Conservation (phyloP, 768 basidiomycete species). For the Gymnopilus dilepis region DNA sequence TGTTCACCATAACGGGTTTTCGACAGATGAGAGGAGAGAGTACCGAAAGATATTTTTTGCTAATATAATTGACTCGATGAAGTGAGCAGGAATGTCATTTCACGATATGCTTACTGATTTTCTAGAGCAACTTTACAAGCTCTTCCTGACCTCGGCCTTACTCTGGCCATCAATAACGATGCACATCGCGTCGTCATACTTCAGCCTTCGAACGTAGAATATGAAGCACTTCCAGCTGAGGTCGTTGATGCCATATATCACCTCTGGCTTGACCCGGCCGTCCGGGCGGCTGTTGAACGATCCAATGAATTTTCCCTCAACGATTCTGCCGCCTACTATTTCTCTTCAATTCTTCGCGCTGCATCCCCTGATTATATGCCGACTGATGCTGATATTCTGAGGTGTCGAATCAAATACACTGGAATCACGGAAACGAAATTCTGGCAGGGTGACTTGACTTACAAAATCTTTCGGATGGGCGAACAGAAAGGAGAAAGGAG, state of each 20-base stretch:
- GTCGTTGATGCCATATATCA: slow-evolving; percentile 78
- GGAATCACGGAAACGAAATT: slow-evolving; percentile 98
- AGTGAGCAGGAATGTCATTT: slow-evolving; percentile 57
- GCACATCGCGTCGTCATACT: slow-evolving; percentile 69
- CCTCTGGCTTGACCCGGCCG: slow-evolving; percentile 81
- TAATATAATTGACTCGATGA: slow-evolving; percentile 94
- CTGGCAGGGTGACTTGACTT: slow-evolving; percentile 92
- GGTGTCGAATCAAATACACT: slow-evolving; percentile 94
- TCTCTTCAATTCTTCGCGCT: slow-evolving; percentile 90
- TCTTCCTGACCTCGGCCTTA: slow-evolving; percentile 81
- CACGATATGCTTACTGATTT: background rate
- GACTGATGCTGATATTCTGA: slow-evolving; percentile 93
- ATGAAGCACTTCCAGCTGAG: slow-evolving; percentile 72
- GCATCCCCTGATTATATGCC: slow-evolving; percentile 77
- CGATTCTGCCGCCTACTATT: slow-evolving; percentile 96
- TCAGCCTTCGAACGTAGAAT: slow-evolving; percentile 78
- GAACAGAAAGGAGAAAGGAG: slow-evolving; percentile 89
- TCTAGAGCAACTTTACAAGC: slow-evolving; percentile 92
- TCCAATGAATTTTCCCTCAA: slow-evolving; percentile 96
- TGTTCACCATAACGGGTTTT: slow-evolving; percentile 91
- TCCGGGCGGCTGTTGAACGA: slow-evolving; percentile 81
- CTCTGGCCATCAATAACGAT: slow-evolving; percentile 71
- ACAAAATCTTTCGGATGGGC: slow-evolving; percentile 91
- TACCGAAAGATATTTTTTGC: slow-evolving; percentile 96
- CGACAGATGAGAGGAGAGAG: slow-evolving; percentile 84